Percentiles rank a stretch among this genome's conserved stretches.
These are phyloP conservation scores for Crithidia bombi DNA, from an alignment of 208 protist genomes.

Conservation along the genomic window DNA sequence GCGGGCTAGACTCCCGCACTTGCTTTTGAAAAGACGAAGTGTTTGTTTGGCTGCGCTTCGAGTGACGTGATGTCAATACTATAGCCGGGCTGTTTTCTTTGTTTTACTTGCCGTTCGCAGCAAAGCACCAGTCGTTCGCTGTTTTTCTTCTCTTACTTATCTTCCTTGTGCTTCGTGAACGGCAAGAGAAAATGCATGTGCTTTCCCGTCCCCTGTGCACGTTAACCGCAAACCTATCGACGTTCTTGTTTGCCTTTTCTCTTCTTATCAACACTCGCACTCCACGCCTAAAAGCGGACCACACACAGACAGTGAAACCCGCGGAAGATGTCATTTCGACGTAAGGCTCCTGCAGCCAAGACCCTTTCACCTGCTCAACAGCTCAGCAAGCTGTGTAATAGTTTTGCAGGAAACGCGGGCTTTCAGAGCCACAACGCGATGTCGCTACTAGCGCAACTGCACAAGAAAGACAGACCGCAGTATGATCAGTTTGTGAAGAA, in stretches of 20 bases:
- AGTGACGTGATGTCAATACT: no score
- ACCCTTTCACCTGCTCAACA: slow-evolving; percentile 57
- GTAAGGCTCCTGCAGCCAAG: slow-evolving; percentile 52
- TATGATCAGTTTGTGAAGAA: slow-evolving; percentile 70
- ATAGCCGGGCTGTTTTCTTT: no score
- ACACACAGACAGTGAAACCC: no score
- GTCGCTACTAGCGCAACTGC: slow-evolving; percentile 60
- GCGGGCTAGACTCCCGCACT: no score
- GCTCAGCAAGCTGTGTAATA: slow-evolving; percentile 71
- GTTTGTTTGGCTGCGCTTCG: no score
- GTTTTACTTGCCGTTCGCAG: no score
- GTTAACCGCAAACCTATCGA: background rate
- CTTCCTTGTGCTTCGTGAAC: background rate
- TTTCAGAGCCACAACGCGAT: slow-evolving; percentile 89
- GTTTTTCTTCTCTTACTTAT: background rate
- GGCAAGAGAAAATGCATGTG: background rate
- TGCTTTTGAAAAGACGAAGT: no score
- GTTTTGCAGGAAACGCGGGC: slow-evolving; percentile 37
- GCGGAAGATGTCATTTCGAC: slow-evolving; percentile 66
- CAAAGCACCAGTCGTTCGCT: background rate
- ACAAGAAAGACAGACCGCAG: slow-evolving; percentile 42
- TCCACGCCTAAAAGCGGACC: background rate
- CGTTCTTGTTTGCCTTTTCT: background rate
- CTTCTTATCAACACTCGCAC: background rate
- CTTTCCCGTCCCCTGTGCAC: background rate